Evolutionary conservation across 345 rosid species (phyloP), one percentile per base, ranked within the genome.

Genomic region (Brassica nigra): DNA sequence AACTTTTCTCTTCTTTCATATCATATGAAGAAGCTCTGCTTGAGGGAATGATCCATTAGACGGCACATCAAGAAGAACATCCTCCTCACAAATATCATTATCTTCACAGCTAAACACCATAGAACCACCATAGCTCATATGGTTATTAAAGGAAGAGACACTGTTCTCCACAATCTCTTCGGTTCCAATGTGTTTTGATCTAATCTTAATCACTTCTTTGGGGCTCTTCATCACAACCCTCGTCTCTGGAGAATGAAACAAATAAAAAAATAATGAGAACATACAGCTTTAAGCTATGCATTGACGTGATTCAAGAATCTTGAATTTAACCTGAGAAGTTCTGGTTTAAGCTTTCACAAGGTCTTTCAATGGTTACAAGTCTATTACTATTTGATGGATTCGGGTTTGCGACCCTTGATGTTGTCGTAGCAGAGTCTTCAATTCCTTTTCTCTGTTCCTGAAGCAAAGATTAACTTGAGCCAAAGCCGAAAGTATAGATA

Each of bases 51-150:
- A 95, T 78, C 91, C 82, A 37, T 89, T 90, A 67, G 88, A 89
- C 62, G 99, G 97, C 66, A 95, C 91, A 23, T 93, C 92, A 73
- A 93, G 78, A 75, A 95, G 94, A 84, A 95, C 84, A 80, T 91
- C 97, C 68, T 91, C 90, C 67, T 91, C 91, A 31, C 86, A 88
- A 4, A 71, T 66, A 34, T 66, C 84, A 81, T 66, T 71, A 68
- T 80, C 89, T 78, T 87, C 98, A 74, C 83, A 88, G 1, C 83
- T 82, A 76, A 78, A 88, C 88, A 75, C 77, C 62, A 87, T 81
- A 73, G 92, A 76, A 79, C 87, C 82, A 54, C 92, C 88, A 68
- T 89, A 83, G 81, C 86, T 88, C 84, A 89, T 86, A 33, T 90
- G 95, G 66, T 91, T 89, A 70, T 91, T 89, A 72, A 89, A 88